Evolutionary conservation across 345 rosid genomes (phyloP).

Genomic region (Citrus sp.): DNA sequence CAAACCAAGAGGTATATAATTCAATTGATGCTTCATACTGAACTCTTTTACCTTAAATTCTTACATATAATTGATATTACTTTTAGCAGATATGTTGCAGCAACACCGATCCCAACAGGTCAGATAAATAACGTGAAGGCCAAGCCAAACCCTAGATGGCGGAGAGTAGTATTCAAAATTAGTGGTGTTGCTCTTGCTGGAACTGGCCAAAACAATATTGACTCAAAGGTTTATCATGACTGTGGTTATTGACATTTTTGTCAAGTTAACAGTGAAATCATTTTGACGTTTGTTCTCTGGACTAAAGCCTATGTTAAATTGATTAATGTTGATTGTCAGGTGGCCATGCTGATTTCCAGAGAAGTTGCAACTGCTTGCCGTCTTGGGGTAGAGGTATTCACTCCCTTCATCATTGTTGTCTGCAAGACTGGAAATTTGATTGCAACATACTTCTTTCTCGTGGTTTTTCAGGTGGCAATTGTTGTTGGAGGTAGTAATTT

Average conservation of each 20-base stretch:
- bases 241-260: background rate
- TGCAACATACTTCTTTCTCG: background rate
- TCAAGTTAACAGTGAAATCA: background rate
- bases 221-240: slow-evolving; percentile 33
- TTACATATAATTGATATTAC: background rate
- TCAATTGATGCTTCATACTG: background rate
- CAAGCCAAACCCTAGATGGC: slow-evolving; percentile 36
- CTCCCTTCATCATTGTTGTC: background rate
- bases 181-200: slow-evolving; percentile 48
- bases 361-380: slow-evolving; percentile 41
- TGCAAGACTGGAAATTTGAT: background rate
- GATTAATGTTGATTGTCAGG: slow-evolving; percentile 25
- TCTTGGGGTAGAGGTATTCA: slow-evolving; percentile 39
- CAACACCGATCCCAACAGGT: slow-evolving; percentile 9
- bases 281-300: background rate
- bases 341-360: slow-evolving; percentile 45
- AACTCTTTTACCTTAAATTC: background rate
- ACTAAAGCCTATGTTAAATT: background rate
- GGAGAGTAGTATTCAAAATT: slow-evolving; percentile 46
- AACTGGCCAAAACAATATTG: slow-evolving; percentile 35
- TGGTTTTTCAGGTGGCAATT: slow-evolving; percentile 37
- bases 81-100: slow-evolving; percentile 16
- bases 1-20: slow-evolving; percentile 53
- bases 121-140: slow-evolving; percentile 22
- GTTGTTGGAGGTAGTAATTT: slow-evolving; percentile 50